These are phyloP conservation scores for Morella rubra DNA, from an alignment of 306 rosid genomes.

Conservation along the genomic window DNA sequence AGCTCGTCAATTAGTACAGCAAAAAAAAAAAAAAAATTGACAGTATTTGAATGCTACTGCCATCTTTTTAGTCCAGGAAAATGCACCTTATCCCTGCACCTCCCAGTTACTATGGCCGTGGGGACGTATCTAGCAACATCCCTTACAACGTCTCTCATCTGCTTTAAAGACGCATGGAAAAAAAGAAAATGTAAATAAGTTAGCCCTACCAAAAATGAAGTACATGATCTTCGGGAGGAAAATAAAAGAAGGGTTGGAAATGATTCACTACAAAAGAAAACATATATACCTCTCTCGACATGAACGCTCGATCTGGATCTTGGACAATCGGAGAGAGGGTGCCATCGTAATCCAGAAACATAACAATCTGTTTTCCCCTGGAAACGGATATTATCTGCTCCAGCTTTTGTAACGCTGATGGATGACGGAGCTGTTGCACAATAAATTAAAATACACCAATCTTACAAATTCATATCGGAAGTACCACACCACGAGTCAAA, in stretches of 20 bases:
- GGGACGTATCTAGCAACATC: slow-evolving; percentile 72
- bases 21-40: neutral
- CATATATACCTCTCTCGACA: slow-evolving; percentile 65
- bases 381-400: slow-evolving; percentile 52
- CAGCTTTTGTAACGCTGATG: slow-evolving; percentile 72
- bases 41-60: neutral
- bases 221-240: neutral
- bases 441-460: neutral
- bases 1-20: neutral
- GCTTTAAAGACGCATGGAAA: neutral
- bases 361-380: slow-evolving; percentile 65
- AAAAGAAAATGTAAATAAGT: neutral
- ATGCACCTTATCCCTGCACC: slow-evolving; percentile 83
- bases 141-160: slow-evolving; percentile 84
- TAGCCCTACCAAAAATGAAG: neutral
- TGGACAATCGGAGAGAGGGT: slow-evolving; percentile 91
- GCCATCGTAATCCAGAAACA: slow-evolving; percentile 94
- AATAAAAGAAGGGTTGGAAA: neutral
- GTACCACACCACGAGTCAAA: neutral
- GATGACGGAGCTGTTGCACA: slow-evolving; percentile 53
- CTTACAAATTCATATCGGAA: neutral
- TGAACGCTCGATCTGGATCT: slow-evolving; percentile 88
- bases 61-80: slow-evolving; percentile 6
- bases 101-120: slow-evolving; percentile 90
- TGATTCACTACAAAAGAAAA: neutral